These are phyloP conservation scores for Aureobasidium pullulans DNA, from an alignment of 2,329 filamentous ascomycete species.

Conservation along the genomic window DNA sequence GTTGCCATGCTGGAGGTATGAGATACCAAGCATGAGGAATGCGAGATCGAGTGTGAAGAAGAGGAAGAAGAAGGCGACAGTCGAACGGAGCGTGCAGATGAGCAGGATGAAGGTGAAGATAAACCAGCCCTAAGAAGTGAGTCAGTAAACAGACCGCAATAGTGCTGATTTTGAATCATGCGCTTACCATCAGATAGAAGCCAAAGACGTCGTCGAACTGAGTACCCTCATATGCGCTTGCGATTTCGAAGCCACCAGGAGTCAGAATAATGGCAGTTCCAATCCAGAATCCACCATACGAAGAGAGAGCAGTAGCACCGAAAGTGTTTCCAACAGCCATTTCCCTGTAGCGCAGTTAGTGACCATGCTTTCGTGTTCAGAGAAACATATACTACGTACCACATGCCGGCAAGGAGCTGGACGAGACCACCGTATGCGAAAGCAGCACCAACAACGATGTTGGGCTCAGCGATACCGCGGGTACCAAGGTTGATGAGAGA, in stretches of 20 bases:
- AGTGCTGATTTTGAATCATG: background rate
- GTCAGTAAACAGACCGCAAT: too few species aligned
- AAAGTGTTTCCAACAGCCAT: slow-evolving; percentile 56
- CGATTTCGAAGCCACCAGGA: slow-evolving; percentile 46
- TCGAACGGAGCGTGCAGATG: slow-evolving; percentile 47
- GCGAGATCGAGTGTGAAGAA: slow-evolving; percentile 53
- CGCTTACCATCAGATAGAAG: slow-evolving; percentile 47
- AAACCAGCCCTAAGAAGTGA: slow-evolving; percentile 40
- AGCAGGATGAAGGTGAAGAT: slow-evolving; percentile 52
- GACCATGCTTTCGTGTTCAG: background rate
- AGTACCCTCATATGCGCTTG: slow-evolving; percentile 32
- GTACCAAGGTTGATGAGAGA: slow-evolving; percentile 43
- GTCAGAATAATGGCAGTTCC: slow-evolving; percentile 52
- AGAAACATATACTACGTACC: slow-evolving; percentile 35
- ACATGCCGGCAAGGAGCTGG: slow-evolving; percentile 47
- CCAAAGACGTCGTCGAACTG: slow-evolving; percentile 48
- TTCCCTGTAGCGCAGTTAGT: slow-evolving; percentile 31
- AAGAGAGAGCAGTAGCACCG: slow-evolving; percentile 53
- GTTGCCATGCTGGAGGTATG: slow-evolving; percentile 41
- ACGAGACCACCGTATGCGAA: slow-evolving; percentile 45
- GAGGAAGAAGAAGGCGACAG: slow-evolving; percentile 50
- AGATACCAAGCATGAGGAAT: slow-evolving; percentile 51
- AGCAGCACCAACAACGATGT: slow-evolving; percentile 41
- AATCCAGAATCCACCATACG: slow-evolving; percentile 57
- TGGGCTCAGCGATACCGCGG: slow-evolving; percentile 34